These are phyloP conservation scores for Ophidiomyces ophidiicola DNA, from an alignment of 2,329 filamentous ascomycete genomes.

Conservation along the genomic window DNA sequence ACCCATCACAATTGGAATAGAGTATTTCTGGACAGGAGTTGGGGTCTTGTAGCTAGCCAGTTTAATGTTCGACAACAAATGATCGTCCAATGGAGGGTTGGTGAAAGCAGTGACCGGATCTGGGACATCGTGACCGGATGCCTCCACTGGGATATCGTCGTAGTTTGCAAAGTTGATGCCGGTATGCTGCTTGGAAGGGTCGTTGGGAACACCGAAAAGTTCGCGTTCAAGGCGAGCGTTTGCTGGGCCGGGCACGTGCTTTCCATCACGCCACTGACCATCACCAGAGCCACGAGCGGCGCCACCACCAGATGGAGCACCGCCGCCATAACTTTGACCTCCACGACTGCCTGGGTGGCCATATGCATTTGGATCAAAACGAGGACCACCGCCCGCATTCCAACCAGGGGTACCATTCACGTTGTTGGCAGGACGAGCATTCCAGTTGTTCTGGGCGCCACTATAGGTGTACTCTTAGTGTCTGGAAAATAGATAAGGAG, in stretches of 20 bases:
- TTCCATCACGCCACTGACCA: constrained; percentile 91
- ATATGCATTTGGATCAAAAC: constrained; percentile 51
- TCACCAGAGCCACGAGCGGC: constrained; percentile 74
- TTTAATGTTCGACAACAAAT: constrained; percentile 84
- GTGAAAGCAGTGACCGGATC: constrained; percentile 83
- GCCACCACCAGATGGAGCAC: constrained; percentile 40
- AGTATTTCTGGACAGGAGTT: constrained; percentile 98
- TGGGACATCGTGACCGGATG: constrained; percentile 83
- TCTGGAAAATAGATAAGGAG: constrained; percentile 3
- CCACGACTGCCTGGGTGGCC: constrained; percentile 47
- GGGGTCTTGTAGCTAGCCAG: constrained; percentile 89
- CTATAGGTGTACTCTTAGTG: neutral
- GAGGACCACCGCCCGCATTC: constrained; percentile 24
- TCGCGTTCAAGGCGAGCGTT: constrained; percentile 90
- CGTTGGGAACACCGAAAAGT: constrained; percentile 81
- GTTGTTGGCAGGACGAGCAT: constrained; percentile 7
- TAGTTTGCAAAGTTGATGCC: constrained; percentile 99
- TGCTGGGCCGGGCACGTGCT: constrained; percentile 79
- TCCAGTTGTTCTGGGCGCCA: constrained; percentile 9
- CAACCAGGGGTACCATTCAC: constrained; percentile 17
- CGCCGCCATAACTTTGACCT: constrained; percentile 21
- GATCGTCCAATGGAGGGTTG: constrained; percentile 89
- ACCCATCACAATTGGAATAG: constrained; percentile 95
- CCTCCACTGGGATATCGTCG: constrained; percentile 97
- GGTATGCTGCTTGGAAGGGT: constrained; percentile 88